Evolutionary conservation across 2,329 filamentous ascomycete genomes (phyloP), one percentile per base, ranked within the genome.

Genomic region (Botrytis pseudocinerea): DNA sequence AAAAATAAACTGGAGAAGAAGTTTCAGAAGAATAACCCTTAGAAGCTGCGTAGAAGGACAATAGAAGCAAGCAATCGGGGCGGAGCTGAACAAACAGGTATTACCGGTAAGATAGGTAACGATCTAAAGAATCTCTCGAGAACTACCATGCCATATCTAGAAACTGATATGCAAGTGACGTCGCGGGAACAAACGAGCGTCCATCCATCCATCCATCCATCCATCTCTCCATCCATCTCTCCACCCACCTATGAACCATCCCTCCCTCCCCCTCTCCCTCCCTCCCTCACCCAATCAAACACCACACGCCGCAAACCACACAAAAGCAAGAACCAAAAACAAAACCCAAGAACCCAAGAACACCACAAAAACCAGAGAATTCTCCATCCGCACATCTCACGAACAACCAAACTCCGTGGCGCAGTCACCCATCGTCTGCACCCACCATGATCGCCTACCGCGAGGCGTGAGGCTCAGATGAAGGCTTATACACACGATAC

Each of bases 61-160:
- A 46, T 32, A 42, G 35, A 71, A 71, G 48, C 10, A 25, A 57
- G 28, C n/a, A 46, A 46, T 46, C 14, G 54, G 69, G 71, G 71
- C 71, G 62, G 22, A 70, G 71, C 64, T 42, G 64, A 48, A 60
- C 40, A n/a, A n/a, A 51, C 12, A 25, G 48, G 48, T 51, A 9
- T 8, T 38, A 51, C 4, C 48, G 48, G 12, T n/a, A 54, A 25
- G 46, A 70, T 35, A 62, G 71, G 42, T 69, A 72, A 28, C 28
- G 35, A 61, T 72, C 22, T 35, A 44, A 35, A 20, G n/a, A n/a
- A 54, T 54, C 25, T 51, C 46, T 25, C 22, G 14, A n/a, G 48
- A 51, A 51, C 48, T 14, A n/a, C 22, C 46, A 51, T 14, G n/a
- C 25, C 12, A 14, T 12, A 51, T 51, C 25, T 12, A 51, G 48